Evolutionary conservation across 148 eudicot genomes (phyloP), one percentile per base, ranked within the genome.

Genomic region (Fallopia convolvulus): DNA sequence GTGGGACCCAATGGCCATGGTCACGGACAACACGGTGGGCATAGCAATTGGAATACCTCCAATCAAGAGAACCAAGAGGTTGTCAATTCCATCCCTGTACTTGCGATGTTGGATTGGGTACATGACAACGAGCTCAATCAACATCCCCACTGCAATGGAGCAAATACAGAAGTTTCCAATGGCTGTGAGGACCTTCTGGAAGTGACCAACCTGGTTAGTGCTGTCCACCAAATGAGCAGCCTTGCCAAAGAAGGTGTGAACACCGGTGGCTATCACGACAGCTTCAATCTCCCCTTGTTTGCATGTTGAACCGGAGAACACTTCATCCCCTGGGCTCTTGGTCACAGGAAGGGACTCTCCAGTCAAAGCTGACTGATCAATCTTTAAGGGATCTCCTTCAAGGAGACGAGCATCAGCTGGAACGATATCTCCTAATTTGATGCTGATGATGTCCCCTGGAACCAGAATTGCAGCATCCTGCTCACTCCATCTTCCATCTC

Each of bases 141-240:
- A 18, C 86, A 92, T 90, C 13, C 97, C 97, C 11, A 88, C 75
- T 1, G 92, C 92, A 17, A 92, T 92, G 60, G 97, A 92, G 80
- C 97, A 90, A 70, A 92, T 92, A 79, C 97, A 92, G 77, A 92
- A 92, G 90, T 92, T 92, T 63, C 97, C 97, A 12, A 92, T 92
- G 4, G 97, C 79, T 18, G 97, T 86, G 55, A 92, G 73, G 23
- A 90, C 97, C 92, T 87, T 88, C 72, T 92, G 97, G 83, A 92
- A 92, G 78, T 92, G 97, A 21, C 97, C 97, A 32, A 90, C 92
- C 70, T 90, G 90, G 46, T 80, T 88, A 2, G 97, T 92, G 78
- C 73, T 84, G 65, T 90, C 97, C 3, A 92, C 97, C 65, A 92
- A 90, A 83, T 92, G 97, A 76, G 94, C 97, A 36, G 97, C 97